Base-by-base conservation (phyloP, 2,329 filamentous ascomycete genomes). In the Colletotrichum plurivorum region DNA sequence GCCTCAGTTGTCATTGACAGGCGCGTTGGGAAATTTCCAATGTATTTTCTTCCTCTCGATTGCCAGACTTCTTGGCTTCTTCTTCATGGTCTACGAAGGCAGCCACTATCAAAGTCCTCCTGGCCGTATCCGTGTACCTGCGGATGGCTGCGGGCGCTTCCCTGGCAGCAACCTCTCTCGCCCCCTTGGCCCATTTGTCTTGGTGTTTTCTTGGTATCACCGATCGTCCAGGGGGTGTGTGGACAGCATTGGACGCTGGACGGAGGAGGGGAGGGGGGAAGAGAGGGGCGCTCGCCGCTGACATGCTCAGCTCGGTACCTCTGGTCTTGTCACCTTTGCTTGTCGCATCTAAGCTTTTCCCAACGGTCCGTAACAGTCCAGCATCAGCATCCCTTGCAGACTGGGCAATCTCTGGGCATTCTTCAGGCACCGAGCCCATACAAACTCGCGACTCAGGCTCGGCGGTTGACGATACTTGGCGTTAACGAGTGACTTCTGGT, bases 181-280 rank as follows among this genome's bases (percentile, higher is more conserved):
- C 39, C 22, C 16, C 10, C 45, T 41, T n/a, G 49, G 54, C 61
- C 62, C 31, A 36, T 10, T 45, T 36, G 55, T 61, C 67, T 69
- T 69, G 67, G 66, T 68, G 67, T 69, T 69, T 69, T 67, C 67
- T 69, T 66, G 67, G 67, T 67, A 61, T 51, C 66, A 61, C 67
- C 22, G 49, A 60, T 66, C 27, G 36, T 36, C 31, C 31, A 36
- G 31, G 31, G 31, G 8, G 31, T 36, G 31, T 36, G 31, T 36
- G 31, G 8, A 10, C 8, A 36, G 10, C 31, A 36, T 10, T 36
- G 31, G 31, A 10, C 8, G 31, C 10, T 36, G 31, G 31, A 36
- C 31, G 31, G 3, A 36, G 31, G 31, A 31, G 27, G 27, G 9
- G 27, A 31, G 8, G 27, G 31, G 31, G 31, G 31, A 36, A 10